phyloP scores from a whole-genome alignment of 495 filamentous ascomycete species.

The Chaetomium tenue region DNA sequence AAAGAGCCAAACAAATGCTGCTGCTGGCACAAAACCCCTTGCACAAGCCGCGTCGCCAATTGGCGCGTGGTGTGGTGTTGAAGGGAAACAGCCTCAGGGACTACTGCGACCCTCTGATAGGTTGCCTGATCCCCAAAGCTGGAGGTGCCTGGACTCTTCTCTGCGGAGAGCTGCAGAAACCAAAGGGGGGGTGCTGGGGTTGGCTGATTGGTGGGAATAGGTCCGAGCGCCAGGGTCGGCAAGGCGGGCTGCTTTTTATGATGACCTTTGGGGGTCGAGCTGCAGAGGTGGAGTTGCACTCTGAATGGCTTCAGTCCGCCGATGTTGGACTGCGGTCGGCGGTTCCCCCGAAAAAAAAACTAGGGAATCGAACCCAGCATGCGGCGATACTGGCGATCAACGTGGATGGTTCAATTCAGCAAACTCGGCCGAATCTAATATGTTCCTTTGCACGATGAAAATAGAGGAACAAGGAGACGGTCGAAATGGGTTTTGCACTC shows the following conservation, averaged over 20 bases:
- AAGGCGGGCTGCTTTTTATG: slow-evolving; percentile 1
- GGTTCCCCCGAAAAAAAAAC: slow-evolving; percentile 19
- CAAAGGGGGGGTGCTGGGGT: slow-evolving; percentile 9
- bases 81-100: neutral
- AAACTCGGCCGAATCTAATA: slow-evolving; percentile 27
- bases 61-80: neutral
- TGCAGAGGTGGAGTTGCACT: slow-evolving; percentile 25
- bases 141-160: neutral
- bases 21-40: neutral
- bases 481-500: slow-evolving; percentile 52
- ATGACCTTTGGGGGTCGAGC: slow-evolving; percentile 14
- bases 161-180: slow-evolving; percentile 7
- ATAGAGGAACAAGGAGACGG: slow-evolving; percentile 34
- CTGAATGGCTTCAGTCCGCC: slow-evolving; percentile 47
- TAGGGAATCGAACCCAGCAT: slow-evolving; percentile 26
- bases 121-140: slow-evolving; percentile 10
- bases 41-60: neutral
- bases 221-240: slow-evolving; percentile 20
- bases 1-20: slow-evolving; percentile 4
- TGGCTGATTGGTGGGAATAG: slow-evolving; percentile 17
- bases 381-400: slow-evolving; percentile 25
- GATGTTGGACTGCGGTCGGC: slow-evolving; percentile 23
- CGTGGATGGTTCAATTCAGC: slow-evolving; percentile 32
- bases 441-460: slow-evolving; percentile 34
- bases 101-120: slow-evolving; percentile 19